Evolutionary conservation across 1,139 yeast species (phyloP).

Genomic region (Meyerozyma sp.): DNA sequence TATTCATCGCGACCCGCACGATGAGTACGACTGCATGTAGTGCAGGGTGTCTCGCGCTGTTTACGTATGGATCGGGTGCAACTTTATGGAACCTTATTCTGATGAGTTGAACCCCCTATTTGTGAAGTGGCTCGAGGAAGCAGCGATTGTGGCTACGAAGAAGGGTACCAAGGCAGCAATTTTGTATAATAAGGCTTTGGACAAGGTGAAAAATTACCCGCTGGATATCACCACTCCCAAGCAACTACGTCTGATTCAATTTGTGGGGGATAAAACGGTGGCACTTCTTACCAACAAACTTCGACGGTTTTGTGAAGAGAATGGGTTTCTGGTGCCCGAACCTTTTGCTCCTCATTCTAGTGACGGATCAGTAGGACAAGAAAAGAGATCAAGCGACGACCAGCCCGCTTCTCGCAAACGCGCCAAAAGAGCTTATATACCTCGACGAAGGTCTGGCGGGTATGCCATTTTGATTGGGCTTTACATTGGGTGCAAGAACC

Average conservation of each 20-base stretch:
- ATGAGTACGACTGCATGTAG: not conserved
- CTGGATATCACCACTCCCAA: conserved; percentile 43
- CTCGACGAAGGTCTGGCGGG: conserved; percentile 77
- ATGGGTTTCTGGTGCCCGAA: conserved; percentile 35
- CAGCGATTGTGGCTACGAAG: conserved; percentile 36
- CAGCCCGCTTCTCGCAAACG: conserved; percentile 15
- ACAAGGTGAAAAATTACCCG: conserved; percentile 37
- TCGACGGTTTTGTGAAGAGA: conserved; percentile 40
- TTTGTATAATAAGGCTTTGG: conserved; percentile 46
- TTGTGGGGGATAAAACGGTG: conserved; percentile 62
- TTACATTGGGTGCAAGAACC: conserved; percentile 43
- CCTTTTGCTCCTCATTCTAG: conserved; percentile 17
- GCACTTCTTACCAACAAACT: conserved; percentile 36
- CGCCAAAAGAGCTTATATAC: conserved; percentile 52
- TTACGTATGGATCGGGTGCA: not conserved
- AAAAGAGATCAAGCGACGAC: conserved; percentile 2
- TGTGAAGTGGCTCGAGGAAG: conserved; percentile 49
- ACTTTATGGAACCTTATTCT: not conserved
- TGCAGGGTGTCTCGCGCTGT: not conserved
- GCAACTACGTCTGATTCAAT: conserved; percentile 47
- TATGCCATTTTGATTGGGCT: conserved; percentile 76
- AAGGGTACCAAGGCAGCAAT: conserved; percentile 38
- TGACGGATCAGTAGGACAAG: conserved; percentile 2
- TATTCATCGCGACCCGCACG: too few species aligned
- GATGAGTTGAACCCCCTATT: conserved; percentile 36